Evolutionary conservation across 2,329 filamentous ascomycete species (phyloP).

Genomic region (Diaporthe aspalathi): DNA sequence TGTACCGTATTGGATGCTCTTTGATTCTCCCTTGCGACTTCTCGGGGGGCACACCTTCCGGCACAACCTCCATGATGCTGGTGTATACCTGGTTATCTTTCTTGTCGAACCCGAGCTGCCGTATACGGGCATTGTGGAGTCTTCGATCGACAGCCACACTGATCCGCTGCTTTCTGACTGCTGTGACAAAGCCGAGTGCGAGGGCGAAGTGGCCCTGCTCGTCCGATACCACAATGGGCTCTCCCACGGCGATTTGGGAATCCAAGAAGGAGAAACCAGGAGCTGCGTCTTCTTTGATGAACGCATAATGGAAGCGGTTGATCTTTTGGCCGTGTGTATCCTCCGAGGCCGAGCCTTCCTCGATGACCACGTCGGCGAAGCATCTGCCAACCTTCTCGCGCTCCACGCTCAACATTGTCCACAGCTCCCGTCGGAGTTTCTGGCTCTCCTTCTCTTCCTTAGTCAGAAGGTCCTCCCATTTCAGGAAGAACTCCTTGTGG

Average conservation of each 20-base stretch:
- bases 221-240: slow-evolving; percentile 96
- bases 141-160: slow-evolving; percentile 91
- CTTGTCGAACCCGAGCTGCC: slow-evolving; percentile 80
- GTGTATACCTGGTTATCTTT: slow-evolving; percentile 84
- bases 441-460: slow-evolving; percentile 94
- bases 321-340: slow-evolving; percentile 81
- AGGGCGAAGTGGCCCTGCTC: slow-evolving; percentile 95
- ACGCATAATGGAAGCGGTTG: slow-evolving; percentile 89
- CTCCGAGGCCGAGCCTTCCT: slow-evolving; percentile 79
- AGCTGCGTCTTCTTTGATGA: slow-evolving; percentile 74
- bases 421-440: slow-evolving; percentile 88
- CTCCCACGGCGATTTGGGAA: slow-evolving; percentile 86
- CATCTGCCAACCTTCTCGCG: slow-evolving; percentile 90
- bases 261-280: slow-evolving; percentile 86
- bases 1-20: slow-evolving; percentile 74
- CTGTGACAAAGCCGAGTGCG: slow-evolving; percentile 89
- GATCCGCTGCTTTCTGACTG: slow-evolving; percentile 79
- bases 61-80: slow-evolving; percentile 88
- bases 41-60: slow-evolving; percentile 64
- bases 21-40: slow-evolving; percentile 64
- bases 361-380: slow-evolving; percentile 87
- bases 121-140: slow-evolving; percentile 86
- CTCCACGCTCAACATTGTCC: slow-evolving; percentile 93
- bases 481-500: slow-evolving; percentile 88
- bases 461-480: slow-evolving; percentile 93